Percentiles rank a stretch among this genome's conserved stretches.
phyloP scores from a whole-genome alignment of 805 yeast genomes.

The Saccharomycopsis sp. region DNA sequence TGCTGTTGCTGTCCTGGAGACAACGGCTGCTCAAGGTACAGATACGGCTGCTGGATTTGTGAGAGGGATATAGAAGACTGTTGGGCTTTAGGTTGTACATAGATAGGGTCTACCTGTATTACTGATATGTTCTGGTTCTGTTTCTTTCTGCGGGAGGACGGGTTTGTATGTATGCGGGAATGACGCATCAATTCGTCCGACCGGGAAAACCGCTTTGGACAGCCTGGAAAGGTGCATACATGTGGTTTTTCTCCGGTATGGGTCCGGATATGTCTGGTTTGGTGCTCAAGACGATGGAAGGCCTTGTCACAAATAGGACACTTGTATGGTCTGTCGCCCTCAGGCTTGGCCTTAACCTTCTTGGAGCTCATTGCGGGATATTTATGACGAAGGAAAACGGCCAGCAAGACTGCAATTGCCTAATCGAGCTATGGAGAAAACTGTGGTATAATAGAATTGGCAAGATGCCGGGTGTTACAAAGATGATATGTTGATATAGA shows the following conservation, averaged over 20 bases:
- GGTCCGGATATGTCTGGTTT: conserved; percentile 70
- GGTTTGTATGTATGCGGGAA: conserved; percentile 64
- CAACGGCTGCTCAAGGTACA: background rate
- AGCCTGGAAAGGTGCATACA: conserved; percentile 65
- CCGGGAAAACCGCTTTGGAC: conserved; percentile 60
- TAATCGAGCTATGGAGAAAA: background rate
- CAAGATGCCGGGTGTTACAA: background rate
- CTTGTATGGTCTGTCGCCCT: conserved; percentile 51
- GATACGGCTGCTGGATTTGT: conserved; percentile 1
- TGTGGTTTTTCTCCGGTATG: conserved; percentile 83
- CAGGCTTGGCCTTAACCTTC: conserved; percentile 17
- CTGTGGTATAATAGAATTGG: background rate
- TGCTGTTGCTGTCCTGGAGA: conserved; percentile 7
- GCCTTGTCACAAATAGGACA: conserved; percentile 73
- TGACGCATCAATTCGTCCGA: conserved; percentile 74
- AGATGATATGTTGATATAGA: no score
- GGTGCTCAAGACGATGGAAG: conserved; percentile 70
- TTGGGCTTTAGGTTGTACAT: background rate
- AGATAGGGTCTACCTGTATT: conserved; percentile 7
- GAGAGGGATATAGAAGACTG: background rate
- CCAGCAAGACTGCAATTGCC: background rate
- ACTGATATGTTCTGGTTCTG: conserved; percentile 10
- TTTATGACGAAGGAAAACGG: background rate
- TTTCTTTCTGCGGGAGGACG: conserved; percentile 53
- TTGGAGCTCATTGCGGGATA: background rate